Conservation (phyloP, 352 stramenopile genomes). For the Globisporangium paroecandrum region DNA sequence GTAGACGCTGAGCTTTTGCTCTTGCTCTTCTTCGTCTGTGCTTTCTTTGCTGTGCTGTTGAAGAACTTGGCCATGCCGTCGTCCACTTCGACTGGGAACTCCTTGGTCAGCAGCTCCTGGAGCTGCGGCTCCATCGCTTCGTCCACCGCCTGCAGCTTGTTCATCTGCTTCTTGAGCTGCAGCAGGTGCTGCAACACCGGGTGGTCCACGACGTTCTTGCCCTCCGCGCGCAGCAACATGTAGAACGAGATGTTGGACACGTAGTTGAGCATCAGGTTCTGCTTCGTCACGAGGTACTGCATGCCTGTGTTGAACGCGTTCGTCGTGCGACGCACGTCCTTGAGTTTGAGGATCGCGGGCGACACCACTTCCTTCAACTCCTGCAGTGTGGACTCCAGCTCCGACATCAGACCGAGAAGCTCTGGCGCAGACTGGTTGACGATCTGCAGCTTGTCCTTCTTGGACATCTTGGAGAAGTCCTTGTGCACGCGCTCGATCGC, state of each 20-base stretch:
- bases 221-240: conserved; percentile 70
- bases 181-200: conserved; percentile 77
- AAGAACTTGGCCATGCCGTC: conserved; percentile 79
- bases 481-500: conserved; percentile 73
- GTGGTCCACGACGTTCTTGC: conserved; percentile 76
- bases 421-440: conserved; percentile 81
- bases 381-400: conserved; percentile 65
- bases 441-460: conserved; percentile 86
- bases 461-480: conserved; percentile 84
- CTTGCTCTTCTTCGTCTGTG: conserved; percentile 28
- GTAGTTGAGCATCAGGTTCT: conserved; percentile 86
- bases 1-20: conserved; percentile 5
- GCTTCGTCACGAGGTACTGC: conserved; percentile 73
- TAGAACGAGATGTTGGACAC: conserved; percentile 86
- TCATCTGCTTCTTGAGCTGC: conserved; percentile 73
- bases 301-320: conserved; percentile 57
- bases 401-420: conserved; percentile 61
- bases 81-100: conserved; percentile 47
- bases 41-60: conserved; percentile 18
- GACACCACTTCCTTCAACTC: conserved; percentile 64
- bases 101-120: conserved; percentile 61
- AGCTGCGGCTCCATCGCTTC: conserved; percentile 56
- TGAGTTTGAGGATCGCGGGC: conserved; percentile 71
- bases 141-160: conserved; percentile 52
- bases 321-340: conserved; percentile 53